Evolutionary conservation across 192 early-diverging fungal species (phyloP), one percentile per base, ranked within the genome.

Genomic region (Geranomyces michiganensis): DNA sequence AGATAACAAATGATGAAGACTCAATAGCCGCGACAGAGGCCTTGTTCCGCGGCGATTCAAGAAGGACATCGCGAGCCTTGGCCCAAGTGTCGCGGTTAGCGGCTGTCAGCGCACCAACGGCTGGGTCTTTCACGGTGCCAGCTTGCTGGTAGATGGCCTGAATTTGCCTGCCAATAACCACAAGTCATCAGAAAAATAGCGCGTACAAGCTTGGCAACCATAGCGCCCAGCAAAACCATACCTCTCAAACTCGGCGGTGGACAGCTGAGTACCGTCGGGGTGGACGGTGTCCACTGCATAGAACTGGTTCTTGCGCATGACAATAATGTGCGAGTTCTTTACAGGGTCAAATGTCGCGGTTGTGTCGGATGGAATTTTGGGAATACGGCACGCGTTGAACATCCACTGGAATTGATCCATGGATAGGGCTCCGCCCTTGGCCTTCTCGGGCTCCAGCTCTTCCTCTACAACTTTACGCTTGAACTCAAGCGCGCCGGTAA

Each of bases 321-420:
- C 94, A 13, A 90, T 81, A 30, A 98, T 88, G 77, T 96, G 92
- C 74, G 89, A 85, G 85, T 96, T 92, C 60, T 79, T 74, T 2
- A 72, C 66, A 51, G 93, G 91, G 58, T 94, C 91, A 59, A 85
- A 90, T 8, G 80, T 85, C 22, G 81, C 80, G 51, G 92, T 93
- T 67, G 84, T 80, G 78, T 99, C 97, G 13, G 89, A 88, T 6
- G 94, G 93, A 77, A 90, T 90, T 70, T 80, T 75, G 43, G 97
- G 96, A 62, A 96, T 89, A 65, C 97, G 92, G 79, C 91, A 92
- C 41, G 93, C 89, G 79, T 97, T 95, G 88, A 99, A 99, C 92
- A 99, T 89, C 81, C 90, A 96, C 79, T 93, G 91, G 88, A 96
- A 97, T 65, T 93, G 93, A 68, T 93, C 79, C 82, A 90, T 91